Conservation (phyloP, 139 green algal species). For the Deuterostichococcus epilithicus region DNA sequence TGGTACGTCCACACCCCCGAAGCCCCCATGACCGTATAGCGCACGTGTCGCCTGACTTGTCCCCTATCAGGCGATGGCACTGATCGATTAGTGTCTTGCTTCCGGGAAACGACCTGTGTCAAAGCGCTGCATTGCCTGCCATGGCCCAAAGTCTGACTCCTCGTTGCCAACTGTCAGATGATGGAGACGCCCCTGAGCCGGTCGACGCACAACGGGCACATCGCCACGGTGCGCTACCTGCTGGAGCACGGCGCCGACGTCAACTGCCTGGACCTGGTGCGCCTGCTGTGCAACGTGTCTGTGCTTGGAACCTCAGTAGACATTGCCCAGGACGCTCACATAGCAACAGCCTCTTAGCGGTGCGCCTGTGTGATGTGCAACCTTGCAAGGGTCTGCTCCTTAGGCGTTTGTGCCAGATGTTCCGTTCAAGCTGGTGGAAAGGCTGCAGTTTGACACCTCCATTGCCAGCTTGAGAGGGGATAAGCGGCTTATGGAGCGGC, state of each 20-base stretch:
- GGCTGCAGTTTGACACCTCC: no score
- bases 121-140: background rate
- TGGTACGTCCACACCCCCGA: slow-evolving; percentile 44
- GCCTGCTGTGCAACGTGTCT: background rate
- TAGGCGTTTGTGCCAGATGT: no score
- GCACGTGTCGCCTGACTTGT: background rate
- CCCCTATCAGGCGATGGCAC: no score
- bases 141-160: background rate
- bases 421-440: no score
- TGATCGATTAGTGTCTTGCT: no score
- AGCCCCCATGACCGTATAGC: background rate
- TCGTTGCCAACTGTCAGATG: slow-evolving; percentile 57
- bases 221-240: slow-evolving; percentile 71
- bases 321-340: no score
- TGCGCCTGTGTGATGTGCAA: no score
- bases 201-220: slow-evolving; percentile 87
- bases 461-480: no score
- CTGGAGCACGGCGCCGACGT: slow-evolving; percentile 69
- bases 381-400: no score
- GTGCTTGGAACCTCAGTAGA: background rate
- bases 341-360: no score
- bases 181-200: slow-evolving; percentile 81
- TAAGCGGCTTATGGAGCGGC: no score
- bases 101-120: background rate
- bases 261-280: slow-evolving; percentile 73